Conservation (phyloP, 441 rosid species). For the Gossypium laxum region DNA sequence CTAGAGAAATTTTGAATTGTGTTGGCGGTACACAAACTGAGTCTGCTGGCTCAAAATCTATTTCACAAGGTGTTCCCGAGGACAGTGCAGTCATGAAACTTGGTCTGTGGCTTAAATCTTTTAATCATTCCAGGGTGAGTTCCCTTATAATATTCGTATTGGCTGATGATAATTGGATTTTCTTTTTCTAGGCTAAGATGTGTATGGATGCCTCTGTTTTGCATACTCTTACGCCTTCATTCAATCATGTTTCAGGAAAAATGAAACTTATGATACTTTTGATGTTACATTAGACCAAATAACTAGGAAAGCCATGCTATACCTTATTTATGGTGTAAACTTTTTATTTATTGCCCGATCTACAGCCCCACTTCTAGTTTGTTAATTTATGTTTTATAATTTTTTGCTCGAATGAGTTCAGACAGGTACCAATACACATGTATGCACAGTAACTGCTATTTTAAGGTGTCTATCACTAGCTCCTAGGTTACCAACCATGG, state of each 20-base stretch:
- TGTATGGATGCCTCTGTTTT: neutral
- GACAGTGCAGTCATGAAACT: slow-evolving; percentile 65
- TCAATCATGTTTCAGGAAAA: neutral
- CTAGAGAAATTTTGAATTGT: slow-evolving; percentile 31
- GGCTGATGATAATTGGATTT: neutral
- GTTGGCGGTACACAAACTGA: slow-evolving; percentile 25
- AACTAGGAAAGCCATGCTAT: neutral
- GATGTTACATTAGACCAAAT: neutral
- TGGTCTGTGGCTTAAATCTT: slow-evolving; percentile 46
- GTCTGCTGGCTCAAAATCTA: slow-evolving; percentile 28
- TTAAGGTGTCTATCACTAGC: slow-evolving; percentile 76
- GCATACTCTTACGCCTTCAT: neutral
- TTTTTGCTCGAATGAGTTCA: slow-evolving; percentile 27
- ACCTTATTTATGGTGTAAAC: neutral
- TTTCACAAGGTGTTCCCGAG: slow-evolving; percentile 48
- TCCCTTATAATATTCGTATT: neutral
- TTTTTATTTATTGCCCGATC: neutral
- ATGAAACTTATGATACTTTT: neutral
- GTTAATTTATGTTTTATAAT: slow-evolving; percentile 12
- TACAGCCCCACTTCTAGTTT: slow-evolving; percentile 1
- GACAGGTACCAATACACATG: slow-evolving; percentile 26
- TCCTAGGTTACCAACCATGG: slow-evolving; percentile 69
- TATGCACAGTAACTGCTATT: slow-evolving; percentile 37
- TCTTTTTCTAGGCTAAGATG: neutral
- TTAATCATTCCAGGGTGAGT: slow-evolving; percentile 42